Evolutionary conservation across 1,284 basidiomycete genomes (phyloP), one percentile per base, ranked within the genome.

Genomic region (Pyrrhoderma lamaoense): DNA sequence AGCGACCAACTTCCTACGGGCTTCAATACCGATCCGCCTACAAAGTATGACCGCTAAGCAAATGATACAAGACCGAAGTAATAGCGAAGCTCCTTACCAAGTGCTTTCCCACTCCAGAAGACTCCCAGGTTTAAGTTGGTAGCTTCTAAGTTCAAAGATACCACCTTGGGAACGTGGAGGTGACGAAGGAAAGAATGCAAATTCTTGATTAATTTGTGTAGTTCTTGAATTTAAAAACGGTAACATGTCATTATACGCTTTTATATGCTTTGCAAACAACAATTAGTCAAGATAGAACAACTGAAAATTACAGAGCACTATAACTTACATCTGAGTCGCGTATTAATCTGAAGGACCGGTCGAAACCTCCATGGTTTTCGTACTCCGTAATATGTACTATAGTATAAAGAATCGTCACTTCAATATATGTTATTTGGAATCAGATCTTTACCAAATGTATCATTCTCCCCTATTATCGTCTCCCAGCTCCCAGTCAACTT

Each of bases 401-500:
- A 21, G 18, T 8, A 39, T n/a, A 39, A 18, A 11, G n/a, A 3
- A n/a, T 8, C 14, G 5, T n/a, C 5, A 40, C 38, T 40, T 40
- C 38, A 14, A 5, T 16, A 40, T 18, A n/a, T 5, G n/a, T n/a
- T 22, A 22, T 5, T 5, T 5, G 38, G 38, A 22, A n/a, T 5
- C n/a, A 22, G 16, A 14, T 21, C 60, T 76, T 45, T 45, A 78
- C 77, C 76, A 66, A 90, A 93, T 3, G 82, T 86, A 63, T 95
- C 93, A 57, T 92, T 85, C 53, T 89, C 80, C 40, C 93, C 93
- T 23, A 96, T 77, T 36, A 89, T 63, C 1, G 85, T 82, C 67
- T 96, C 92, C 89, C 92, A 97, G 60, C 82, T 89, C 25, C 93
- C 93, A 2, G 86, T 89, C 52, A 96, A 73, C 67, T 94, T 93